Conservation (phyloP, 768 basidiomycete genomes). For the Kwoniella sp. region DNA sequence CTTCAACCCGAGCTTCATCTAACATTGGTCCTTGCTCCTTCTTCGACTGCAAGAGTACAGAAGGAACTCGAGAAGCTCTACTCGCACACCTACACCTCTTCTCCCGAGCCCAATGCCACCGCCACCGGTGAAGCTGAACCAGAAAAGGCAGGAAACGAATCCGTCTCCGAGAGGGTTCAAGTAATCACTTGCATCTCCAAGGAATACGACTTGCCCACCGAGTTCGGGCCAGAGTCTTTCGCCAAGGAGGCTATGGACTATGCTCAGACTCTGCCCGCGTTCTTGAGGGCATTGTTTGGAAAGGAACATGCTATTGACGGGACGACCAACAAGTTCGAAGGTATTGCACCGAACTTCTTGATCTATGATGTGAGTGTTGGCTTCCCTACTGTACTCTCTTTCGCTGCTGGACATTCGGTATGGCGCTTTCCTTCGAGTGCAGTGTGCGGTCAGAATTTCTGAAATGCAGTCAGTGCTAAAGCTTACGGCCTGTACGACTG, state of each 20-base stretch:
- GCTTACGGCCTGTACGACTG: too few species aligned
- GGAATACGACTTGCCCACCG: neutral
- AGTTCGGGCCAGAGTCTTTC: constrained; percentile 8
- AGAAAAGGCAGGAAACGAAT: neutral
- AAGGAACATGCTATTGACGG: constrained; percentile 4
- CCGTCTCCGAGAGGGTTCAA: constrained; percentile 18
- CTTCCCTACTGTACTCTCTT: neutral
- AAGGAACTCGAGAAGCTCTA: constrained; percentile 24
- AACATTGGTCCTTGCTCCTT: constrained; percentile 29
- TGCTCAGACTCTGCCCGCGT: constrained; percentile 20
- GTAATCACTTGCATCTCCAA: constrained; percentile 11
- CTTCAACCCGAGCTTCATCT: constrained; percentile 27
- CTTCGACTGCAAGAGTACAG: constrained; percentile 8
- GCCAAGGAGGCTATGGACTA: constrained; percentile 26
- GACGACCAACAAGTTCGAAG: constrained; percentile 27
- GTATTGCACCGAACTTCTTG: constrained; percentile 19
- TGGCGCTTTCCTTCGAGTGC: neutral
- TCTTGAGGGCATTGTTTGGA: constrained; percentile 16
- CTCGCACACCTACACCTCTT: constrained; percentile 16
- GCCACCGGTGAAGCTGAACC: neutral
- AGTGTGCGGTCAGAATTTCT: too few species aligned
- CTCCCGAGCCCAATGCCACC: neutral
- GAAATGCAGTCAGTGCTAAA: too few species aligned
- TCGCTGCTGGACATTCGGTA: neutral
- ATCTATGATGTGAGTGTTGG: constrained; percentile 34